phyloP scores from a whole-genome alignment of 805 yeast genomes.

The Lachancea dasiensis region DNA sequence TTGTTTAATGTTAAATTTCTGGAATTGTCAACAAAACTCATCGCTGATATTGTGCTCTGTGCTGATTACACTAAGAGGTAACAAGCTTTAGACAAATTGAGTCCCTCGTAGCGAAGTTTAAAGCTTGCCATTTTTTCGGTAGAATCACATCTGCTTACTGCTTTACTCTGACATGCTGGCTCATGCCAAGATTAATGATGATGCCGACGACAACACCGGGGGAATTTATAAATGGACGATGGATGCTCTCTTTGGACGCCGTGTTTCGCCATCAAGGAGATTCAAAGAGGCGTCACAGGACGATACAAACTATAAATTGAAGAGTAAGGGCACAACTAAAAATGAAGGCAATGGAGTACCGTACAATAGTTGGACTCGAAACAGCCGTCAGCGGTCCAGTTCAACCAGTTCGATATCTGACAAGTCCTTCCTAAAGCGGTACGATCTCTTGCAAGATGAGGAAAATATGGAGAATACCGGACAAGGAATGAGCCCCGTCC shows the following conservation, averaged over 20 bases:
- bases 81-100: too few relatives aligned
- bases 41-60: too few relatives aligned
- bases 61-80: too few relatives aligned
- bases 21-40: too few relatives aligned
- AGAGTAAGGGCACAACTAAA: too few relatives aligned
- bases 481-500: neutral
- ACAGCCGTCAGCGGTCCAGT: neutral
- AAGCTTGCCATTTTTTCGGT: neutral
- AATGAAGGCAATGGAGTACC: too few relatives aligned
- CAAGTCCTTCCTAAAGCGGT: constrained; percentile 20
- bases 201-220: constrained; percentile 10
- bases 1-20: too few relatives aligned
- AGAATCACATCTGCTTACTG: too few relatives aligned
- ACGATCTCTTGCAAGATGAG: constrained; percentile 23
- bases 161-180: too few relatives aligned
- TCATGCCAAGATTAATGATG: neutral
- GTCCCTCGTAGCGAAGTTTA: too few relatives aligned
- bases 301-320: constrained; percentile 22
- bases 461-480: constrained; percentile 8
- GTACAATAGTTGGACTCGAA: too few relatives aligned
- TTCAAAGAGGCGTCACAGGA: constrained; percentile 25
- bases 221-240: constrained; percentile 28
- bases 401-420: constrained; percentile 24
- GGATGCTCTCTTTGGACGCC: constrained; percentile 29
- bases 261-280: constrained; percentile 27